These are phyloP conservation scores for Camelina neglecta DNA, from an alignment of 345 rosid species.

Conservation along the genomic window DNA sequence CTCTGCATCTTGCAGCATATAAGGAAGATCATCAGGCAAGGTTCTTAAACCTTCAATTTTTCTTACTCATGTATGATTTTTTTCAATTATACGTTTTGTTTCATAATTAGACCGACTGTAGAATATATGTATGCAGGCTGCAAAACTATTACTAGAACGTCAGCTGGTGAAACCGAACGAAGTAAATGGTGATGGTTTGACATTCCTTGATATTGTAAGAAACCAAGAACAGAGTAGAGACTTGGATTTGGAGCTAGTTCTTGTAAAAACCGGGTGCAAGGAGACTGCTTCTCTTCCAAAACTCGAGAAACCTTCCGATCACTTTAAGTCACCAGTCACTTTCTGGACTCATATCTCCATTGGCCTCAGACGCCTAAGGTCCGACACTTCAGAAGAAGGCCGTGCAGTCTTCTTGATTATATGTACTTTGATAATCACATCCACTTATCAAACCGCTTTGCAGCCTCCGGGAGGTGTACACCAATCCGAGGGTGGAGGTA, in stretches of 20 bases:
- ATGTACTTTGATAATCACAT: constrained; percentile 31
- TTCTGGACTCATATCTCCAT: neutral
- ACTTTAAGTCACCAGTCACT: constrained; percentile 27
- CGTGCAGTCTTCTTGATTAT: constrained; percentile 29
- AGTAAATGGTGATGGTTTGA: constrained; percentile 7
- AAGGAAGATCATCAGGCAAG: constrained; percentile 37
- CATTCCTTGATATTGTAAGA: constrained; percentile 22
- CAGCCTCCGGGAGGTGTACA: constrained; percentile 36
- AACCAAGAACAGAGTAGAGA: neutral
- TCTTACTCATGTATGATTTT: neutral
- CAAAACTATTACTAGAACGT: constrained; percentile 10
- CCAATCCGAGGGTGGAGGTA: constrained; percentile 22
- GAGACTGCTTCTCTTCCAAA: neutral
- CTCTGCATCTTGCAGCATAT: constrained; percentile 37
- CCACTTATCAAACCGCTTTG: constrained; percentile 28
- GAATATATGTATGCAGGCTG: constrained; percentile 12
- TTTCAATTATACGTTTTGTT: neutral
- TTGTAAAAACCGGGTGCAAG: neutral
- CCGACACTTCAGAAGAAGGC: constrained; percentile 9
- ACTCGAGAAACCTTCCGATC: neutral
- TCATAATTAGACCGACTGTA: neutral
- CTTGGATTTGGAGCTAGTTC: constrained; percentile 15
- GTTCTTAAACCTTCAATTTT: neutral
- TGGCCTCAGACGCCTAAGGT: constrained; percentile 1
- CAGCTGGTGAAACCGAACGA: neutral